These are phyloP conservation scores for Candida sp. DNA, from an alignment of 1,139 yeast genomes.

Conservation along the genomic window DNA sequence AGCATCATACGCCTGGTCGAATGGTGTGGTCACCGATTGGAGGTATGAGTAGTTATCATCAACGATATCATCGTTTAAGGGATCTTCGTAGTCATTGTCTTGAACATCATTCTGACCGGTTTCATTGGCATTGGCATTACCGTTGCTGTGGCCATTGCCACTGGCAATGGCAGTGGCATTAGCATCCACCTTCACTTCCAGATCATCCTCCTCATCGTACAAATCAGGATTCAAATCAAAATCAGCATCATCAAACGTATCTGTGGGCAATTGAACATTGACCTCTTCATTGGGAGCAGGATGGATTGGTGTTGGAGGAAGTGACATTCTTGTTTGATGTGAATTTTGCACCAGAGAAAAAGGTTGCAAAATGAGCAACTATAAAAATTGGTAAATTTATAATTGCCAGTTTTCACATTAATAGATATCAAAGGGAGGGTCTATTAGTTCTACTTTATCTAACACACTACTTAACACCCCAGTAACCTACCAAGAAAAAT, in stretches of 20 bases:
- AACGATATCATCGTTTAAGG: slow-evolving; percentile 9
- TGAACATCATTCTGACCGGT: slow-evolving; percentile 1
- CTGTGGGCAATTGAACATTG: slow-evolving; percentile 22
- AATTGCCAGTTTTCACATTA: too few species aligned
- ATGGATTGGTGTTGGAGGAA: slow-evolving; percentile 47
- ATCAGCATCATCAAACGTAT: slow-evolving; percentile 21
- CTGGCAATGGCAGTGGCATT: not conserved
- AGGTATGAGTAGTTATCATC: slow-evolving; percentile 11
- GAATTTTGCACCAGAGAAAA: not conserved
- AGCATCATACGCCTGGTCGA: slow-evolving; percentile 21
- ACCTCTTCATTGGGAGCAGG: slow-evolving; percentile 46
- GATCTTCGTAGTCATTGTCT: slow-evolving; percentile 11
- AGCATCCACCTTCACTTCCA: not conserved
- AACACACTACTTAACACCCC: too few species aligned
- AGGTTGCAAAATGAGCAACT: not conserved
- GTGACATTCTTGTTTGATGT: slow-evolving; percentile 6
- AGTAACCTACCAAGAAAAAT: too few species aligned
- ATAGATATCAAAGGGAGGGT: too few species aligned
- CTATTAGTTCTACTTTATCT: too few species aligned
- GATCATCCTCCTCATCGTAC: slow-evolving; percentile 23
- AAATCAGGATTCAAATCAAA: slow-evolving; percentile 42
- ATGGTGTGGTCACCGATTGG: slow-evolving; percentile 24
- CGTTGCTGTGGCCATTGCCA: not conserved
- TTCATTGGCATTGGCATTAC: not conserved
- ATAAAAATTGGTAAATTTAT: not conserved